Conservation (phyloP, 805 yeast genomes). For the Pichia manshurica region DNA sequence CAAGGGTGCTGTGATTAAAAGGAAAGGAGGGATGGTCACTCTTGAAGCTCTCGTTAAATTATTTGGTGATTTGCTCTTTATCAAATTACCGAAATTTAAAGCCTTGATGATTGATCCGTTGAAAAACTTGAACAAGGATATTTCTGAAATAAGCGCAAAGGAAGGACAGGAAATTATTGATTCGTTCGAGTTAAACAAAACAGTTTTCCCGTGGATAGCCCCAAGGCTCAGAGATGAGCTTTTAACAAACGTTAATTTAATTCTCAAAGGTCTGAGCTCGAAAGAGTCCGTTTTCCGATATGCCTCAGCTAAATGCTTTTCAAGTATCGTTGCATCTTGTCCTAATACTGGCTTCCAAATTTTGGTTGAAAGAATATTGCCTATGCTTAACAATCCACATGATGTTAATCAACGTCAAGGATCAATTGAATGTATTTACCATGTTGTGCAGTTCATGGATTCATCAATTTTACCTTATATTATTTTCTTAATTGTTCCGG, state of each 20-base stretch:
- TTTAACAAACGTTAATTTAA: constrained; percentile 46
- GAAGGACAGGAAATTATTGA: constrained; percentile 81
- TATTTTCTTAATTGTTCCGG: constrained; percentile 92
- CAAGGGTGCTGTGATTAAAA: constrained; percentile 69
- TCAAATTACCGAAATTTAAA: constrained; percentile 58
- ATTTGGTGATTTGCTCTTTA: constrained; percentile 53
- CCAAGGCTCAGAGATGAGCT: constrained; percentile 43
- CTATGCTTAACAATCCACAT: constrained; percentile 73
- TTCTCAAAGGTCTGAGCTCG: constrained; percentile 54
- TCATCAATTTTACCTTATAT: constrained; percentile 86
- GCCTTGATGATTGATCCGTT: constrained; percentile 65
- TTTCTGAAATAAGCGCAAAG: constrained; percentile 33
- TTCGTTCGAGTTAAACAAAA: constrained; percentile 74
- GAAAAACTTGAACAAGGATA: constrained; percentile 24
- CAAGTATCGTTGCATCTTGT: constrained; percentile 64
- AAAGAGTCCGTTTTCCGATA: constrained; percentile 79
- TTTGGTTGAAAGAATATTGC: constrained; percentile 71
- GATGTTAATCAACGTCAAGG: constrained; percentile 78
- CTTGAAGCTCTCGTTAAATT: constrained; percentile 51
- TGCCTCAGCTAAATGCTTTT: constrained; percentile 84
- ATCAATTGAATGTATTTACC: constrained; percentile 86
- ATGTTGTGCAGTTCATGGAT: constrained; percentile 80
- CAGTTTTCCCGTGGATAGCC: constrained; percentile 60
- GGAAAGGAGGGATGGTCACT: constrained; percentile 76
- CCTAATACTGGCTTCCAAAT: constrained; percentile 72